Evolutionary conservation across 2,329 filamentous ascomycete species (phyloP).

Genomic region (Nannizziopsis arthrosporioides): DNA sequence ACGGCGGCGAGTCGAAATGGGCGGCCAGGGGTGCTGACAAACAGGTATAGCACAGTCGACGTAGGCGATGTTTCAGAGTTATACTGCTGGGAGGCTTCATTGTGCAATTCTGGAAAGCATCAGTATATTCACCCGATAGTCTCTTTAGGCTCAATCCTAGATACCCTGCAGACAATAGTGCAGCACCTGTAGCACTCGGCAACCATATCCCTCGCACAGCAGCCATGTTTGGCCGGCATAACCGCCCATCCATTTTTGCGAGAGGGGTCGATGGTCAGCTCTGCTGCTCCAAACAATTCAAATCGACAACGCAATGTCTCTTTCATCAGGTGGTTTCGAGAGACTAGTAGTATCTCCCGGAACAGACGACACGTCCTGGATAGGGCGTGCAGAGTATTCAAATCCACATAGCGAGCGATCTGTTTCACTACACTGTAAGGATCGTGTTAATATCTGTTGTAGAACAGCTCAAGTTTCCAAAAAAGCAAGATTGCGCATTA

Average conservation of each 20-base stretch:
- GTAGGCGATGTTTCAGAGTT: conserved; percentile 61
- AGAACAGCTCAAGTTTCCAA: not conserved
- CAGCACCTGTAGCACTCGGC: conserved; percentile 67
- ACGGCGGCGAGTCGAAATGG: conserved; percentile 20
- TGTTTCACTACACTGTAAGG: conserved; percentile 58
- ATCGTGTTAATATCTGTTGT: conserved; percentile 9
- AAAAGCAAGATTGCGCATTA: not conserved
- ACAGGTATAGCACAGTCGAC: conserved; percentile 68
- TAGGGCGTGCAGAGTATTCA: conserved; percentile 75
- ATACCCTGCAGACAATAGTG: conserved; percentile 68
- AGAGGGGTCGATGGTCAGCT: no score
- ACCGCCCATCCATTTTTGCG: conserved; percentile 19
- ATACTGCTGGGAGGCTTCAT: conserved; percentile 64
- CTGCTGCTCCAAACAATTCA: conserved; percentile 35
- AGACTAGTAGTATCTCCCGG: conserved; percentile 65
- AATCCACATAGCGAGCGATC: conserved; percentile 66
- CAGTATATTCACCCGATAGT: not conserved
- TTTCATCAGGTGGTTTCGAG: conserved; percentile 58
- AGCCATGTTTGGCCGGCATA: conserved; percentile 56
- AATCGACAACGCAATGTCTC: conserved; percentile 71
- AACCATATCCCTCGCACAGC: conserved; percentile 81
- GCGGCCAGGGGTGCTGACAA: conserved; percentile 53
- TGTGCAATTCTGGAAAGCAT: conserved; percentile 61
- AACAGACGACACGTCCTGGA: conserved; percentile 72
- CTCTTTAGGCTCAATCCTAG: conserved; percentile 20